Conservation (phyloP, 805 yeast species). For the Lipomyces mesembrius region DNA sequence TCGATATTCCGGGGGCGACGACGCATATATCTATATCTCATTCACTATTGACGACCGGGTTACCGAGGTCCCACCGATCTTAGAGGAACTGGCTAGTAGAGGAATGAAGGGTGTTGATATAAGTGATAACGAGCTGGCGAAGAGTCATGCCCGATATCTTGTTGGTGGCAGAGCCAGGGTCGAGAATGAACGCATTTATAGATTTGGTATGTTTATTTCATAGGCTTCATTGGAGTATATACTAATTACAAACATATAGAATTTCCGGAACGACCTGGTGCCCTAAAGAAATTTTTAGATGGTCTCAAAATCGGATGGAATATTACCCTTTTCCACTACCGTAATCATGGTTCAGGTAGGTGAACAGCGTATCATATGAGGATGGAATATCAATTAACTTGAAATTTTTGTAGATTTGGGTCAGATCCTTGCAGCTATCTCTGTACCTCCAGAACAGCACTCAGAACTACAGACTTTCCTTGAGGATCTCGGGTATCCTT, state of each 20-base stretch:
- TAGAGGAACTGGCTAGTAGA: constrained; percentile 49
- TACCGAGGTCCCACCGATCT: constrained; percentile 69
- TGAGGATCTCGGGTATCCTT: constrained; percentile 72
- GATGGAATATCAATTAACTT: neutral
- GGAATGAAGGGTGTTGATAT: constrained; percentile 83
- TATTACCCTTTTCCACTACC: constrained; percentile 90
- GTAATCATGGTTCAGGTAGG: constrained; percentile 81
- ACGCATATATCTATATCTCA: constrained; percentile 84
- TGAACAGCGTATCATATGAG: neutral
- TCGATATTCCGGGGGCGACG: constrained; percentile 58
- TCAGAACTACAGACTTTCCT: constrained; percentile 70
- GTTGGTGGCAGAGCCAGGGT: constrained; percentile 88
- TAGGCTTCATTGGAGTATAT: neutral
- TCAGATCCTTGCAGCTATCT: constrained; percentile 86
- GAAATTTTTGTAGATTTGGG: constrained; percentile 64
- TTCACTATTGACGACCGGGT: constrained; percentile 78
- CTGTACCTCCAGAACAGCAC: constrained; percentile 74
- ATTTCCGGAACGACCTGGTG: constrained; percentile 98
- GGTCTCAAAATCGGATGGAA: constrained; percentile 83
- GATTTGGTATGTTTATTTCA: constrained; percentile 51
- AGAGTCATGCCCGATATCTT: constrained; percentile 91
- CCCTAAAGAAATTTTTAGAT: constrained; percentile 77
- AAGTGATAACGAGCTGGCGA: constrained; percentile 92
- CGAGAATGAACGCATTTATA: constrained; percentile 73
- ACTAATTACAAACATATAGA: constrained; percentile 49